Evolutionary conservation across 257 asterid genomes (phyloP).

Genomic region (Scutellaria barbata): DNA sequence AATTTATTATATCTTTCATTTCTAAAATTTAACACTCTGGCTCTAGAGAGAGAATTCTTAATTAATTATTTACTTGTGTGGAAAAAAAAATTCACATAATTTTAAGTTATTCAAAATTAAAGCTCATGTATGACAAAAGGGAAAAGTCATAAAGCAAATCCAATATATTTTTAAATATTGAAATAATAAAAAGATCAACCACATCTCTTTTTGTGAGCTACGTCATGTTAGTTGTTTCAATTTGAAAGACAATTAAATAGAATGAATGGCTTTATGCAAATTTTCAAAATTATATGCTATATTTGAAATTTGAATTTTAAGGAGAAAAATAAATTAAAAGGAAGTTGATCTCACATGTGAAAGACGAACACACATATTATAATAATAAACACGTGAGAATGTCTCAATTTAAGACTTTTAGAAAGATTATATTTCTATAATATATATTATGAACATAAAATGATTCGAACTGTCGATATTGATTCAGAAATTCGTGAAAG

Average conservation of each 20-base stretch:
- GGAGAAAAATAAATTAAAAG: background rate
- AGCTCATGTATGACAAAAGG: background rate
- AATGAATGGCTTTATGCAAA: background rate
- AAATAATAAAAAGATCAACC: slow-evolving; percentile 1
- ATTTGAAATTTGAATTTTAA: background rate
- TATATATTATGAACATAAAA: no score
- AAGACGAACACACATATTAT: background rate
- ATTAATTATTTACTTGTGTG: no score
- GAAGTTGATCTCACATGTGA: background rate
- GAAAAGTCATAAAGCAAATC: slow-evolving; percentile 30
- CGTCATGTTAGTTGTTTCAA: background rate
- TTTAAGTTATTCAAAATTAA: background rate
- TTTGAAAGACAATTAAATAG: background rate
- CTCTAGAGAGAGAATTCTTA: no score
- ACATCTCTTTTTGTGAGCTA: slow-evolving; percentile 11
- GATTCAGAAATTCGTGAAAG: no score
- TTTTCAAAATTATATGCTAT: background rate
- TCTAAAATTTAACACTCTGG: no score
- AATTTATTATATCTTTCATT: no score
- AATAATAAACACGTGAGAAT: no score
- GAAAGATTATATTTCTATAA: no score
- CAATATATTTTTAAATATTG: slow-evolving; percentile 6
- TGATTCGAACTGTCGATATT: no score
- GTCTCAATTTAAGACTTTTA: no score
- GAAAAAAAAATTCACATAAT: background rate